Evolutionary conservation across 2,329 filamentous ascomycete genomes (phyloP), one percentile per base, ranked within the genome.

Genomic region (Pseudopithomyces maydicus): DNA sequence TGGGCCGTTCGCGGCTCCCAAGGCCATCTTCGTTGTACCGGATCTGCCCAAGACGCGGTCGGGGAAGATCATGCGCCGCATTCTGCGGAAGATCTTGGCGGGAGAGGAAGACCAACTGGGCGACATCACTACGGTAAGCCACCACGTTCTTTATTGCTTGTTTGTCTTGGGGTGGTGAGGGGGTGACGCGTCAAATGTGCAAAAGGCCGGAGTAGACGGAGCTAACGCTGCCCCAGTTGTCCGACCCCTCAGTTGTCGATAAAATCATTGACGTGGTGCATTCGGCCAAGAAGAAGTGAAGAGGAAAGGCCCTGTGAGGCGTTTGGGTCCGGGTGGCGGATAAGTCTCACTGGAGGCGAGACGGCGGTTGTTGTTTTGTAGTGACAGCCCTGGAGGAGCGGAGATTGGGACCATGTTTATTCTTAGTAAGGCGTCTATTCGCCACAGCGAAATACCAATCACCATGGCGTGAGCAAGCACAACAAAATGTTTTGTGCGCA

Each of bases 51-150:
- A 99, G 88, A 99, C 95, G 36, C 86, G 95, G 68, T 96, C 91
- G 67, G 95, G 95, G 65, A 99, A 99, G 89, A 99, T 99, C 73
- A 99, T 99, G 95, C 87, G 95, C 62, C 88, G 95, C 63, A 96
- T 99, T 73, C 80, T 99, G 81, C 86, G 95, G 70, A 99, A 99
- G 91, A 96, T 99, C 72, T 80, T 99, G 67, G 93, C 93, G 15
- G 94, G 94, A 35, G 95, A 99, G 82, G 94, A 97, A 79, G 95
- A 99, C 77, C 93, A 96, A 79, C 83, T 99, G 52, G 95, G 95
- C 68, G 95, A 99, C 73, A 96, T 84, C 35, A 91, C 90, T 19
- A 98, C 95, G 65, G 91, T 96, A 83, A 81, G 90, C 82, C 39
- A 19, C 42, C n/a, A 36, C 14, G 14, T 46, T 43, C 23, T 33